Evolutionary conservation across 345 rosid species (phyloP).

Genomic region (Corchorus capsularis): DNA sequence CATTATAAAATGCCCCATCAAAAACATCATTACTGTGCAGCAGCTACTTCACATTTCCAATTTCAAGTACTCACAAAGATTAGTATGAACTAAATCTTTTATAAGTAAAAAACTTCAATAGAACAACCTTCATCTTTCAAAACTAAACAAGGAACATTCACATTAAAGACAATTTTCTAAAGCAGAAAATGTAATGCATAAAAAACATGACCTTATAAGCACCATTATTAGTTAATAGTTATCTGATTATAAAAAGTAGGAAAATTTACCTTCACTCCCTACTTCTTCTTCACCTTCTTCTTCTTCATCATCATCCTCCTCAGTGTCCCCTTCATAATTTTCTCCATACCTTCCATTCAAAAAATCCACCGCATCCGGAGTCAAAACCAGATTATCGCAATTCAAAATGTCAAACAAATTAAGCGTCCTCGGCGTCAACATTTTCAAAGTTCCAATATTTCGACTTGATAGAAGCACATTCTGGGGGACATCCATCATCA

Average conservation of each 20-base stretch:
- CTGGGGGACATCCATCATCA: constrained; percentile 69
- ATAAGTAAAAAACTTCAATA: too few relatives aligned
- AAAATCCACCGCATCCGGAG: constrained; percentile 70
- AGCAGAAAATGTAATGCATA: neutral
- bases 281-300: constrained; percentile 42
- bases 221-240: neutral
- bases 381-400: constrained; percentile 75
- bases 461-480: constrained; percentile 67
- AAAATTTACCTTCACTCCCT: constrained; percentile 11
- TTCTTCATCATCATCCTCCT: constrained; percentile 47
- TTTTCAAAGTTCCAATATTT: constrained; percentile 82
- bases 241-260: constrained; percentile 26
- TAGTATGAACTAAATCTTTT: neutral
- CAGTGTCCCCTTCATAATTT: constrained; percentile 33
- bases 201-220: neutral
- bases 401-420: constrained; percentile 89
- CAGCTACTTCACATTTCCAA: neutral
- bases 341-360: constrained; percentile 78
- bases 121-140: neutral
- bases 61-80: neutral
- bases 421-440: constrained; percentile 87
- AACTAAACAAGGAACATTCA: neutral
- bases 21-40: neutral
- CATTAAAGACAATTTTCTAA: neutral
- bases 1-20: neutral